phyloP scores from a whole-genome alignment of 2,329 filamentous ascomycete genomes.

The Neofusicoccum cordaticola region DNA sequence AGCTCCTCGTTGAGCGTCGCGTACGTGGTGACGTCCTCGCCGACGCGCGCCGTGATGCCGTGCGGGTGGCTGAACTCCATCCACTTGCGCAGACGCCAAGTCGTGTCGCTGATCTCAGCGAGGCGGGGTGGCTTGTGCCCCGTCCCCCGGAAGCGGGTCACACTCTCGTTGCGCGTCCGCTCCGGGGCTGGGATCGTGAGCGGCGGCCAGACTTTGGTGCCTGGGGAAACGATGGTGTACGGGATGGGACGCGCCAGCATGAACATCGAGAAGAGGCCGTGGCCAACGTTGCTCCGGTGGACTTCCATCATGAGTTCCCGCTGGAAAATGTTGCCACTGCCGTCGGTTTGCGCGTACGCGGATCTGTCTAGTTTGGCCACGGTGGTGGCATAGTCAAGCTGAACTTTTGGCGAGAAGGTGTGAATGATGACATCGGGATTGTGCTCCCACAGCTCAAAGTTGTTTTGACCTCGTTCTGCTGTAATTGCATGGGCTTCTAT shows the following conservation, averaged over 20 bases:
- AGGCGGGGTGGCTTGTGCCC: constrained; percentile 52
- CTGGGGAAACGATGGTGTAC: constrained; percentile 38
- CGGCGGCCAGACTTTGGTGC: constrained; percentile 68
- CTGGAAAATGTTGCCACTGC: constrained; percentile 40
- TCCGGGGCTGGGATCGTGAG: constrained; percentile 62
- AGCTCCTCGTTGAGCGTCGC: constrained; percentile 70
- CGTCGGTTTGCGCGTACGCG: constrained; percentile 26
- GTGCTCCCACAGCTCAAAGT: constrained; percentile 62
- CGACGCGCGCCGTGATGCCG: constrained; percentile 40
- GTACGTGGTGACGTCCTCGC: constrained; percentile 58
- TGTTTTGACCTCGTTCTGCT: constrained; percentile 51
- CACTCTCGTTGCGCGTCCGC: constrained; percentile 54
- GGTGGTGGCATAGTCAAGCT: constrained; percentile 72
- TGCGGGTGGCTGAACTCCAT: constrained; percentile 57
- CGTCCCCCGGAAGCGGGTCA: constrained; percentile 41
- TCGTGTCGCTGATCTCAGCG: constrained; percentile 62
- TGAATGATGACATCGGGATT: constrained; percentile 67
- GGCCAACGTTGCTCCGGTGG: constrained; percentile 24
- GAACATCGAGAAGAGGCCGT: constrained; percentile 62
- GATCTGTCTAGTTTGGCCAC: constrained; percentile 47
- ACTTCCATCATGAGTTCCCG: constrained; percentile 53
- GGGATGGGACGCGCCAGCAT: constrained; percentile 59
- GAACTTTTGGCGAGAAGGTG: constrained; percentile 67
- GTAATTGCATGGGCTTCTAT: constrained; percentile 76
- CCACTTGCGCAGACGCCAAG: constrained; percentile 76